Evolutionary conservation across 306 rosid genomes (phyloP).

Genomic region (Quercus cerris): DNA sequence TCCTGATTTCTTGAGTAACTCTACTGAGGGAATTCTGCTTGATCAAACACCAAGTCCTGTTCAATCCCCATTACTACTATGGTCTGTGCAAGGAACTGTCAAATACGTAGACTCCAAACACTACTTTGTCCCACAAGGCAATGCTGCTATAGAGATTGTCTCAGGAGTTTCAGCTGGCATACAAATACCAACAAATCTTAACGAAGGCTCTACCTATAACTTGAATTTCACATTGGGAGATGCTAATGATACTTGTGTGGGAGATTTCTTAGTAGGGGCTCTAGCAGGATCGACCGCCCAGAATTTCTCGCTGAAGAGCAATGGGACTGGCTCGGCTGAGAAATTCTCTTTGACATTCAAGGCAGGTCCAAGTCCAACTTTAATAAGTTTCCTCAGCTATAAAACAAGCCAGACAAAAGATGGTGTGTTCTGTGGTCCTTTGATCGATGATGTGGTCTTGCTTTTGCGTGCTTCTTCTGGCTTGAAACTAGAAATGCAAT

Average conservation of each 20-base stretch:
- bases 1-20: constrained; percentile 21
- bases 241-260: constrained; percentile 30
- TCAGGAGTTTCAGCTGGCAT: constrained; percentile 32
- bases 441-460: constrained; percentile 31
- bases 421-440: constrained; percentile 35
- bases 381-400: constrained; percentile 26
- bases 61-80: constrained; percentile 26
- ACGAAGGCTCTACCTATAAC: constrained; percentile 22
- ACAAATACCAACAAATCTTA: constrained; percentile 18
- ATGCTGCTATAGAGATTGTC: constrained; percentile 32
- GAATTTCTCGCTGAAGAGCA: constrained; percentile 32
- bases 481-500: constrained; percentile 3
- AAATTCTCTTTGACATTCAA: constrained; percentile 25
- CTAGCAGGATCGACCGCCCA: constrained; percentile 26
- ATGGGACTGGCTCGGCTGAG: constrained; percentile 30
- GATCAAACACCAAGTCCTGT: constrained; percentile 22
- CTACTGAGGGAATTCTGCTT: constrained; percentile 29
- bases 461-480: constrained; percentile 24
- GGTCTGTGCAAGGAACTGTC: constrained; percentile 29
- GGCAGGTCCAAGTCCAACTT: constrained; percentile 7
- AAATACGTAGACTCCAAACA: constrained; percentile 27
- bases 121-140: constrained; percentile 35
- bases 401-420: constrained; percentile 22
- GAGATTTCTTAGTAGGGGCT: constrained; percentile 19
- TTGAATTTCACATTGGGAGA: constrained; percentile 33